phyloP scores from a whole-genome alignment of 331 rosid genomes.

The Arachis monticola region DNA sequence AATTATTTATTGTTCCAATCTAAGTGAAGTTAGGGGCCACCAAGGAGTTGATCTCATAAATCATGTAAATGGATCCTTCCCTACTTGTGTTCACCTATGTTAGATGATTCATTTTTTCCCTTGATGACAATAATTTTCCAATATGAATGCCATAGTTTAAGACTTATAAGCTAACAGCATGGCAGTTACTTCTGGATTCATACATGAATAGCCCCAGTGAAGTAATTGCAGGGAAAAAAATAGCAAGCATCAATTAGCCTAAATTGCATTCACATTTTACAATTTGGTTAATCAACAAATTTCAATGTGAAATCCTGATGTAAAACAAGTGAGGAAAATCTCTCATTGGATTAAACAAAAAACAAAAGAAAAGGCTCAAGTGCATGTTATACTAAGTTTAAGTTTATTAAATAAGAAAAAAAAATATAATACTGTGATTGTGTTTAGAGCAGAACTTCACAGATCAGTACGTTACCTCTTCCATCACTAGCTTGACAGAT shows the following conservation, averaged over 20 bases:
- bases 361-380: neutral
- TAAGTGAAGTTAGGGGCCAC: neutral
- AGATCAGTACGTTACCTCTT: conserved; percentile 59
- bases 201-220: neutral
- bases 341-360: neutral
- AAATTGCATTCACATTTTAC: neutral
- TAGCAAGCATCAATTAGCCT: neutral
- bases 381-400: conserved; percentile 2
- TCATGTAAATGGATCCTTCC: conserved; percentile 1
- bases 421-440: neutral
- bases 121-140: neutral
- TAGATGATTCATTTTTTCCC: neutral
- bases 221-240: neutral
- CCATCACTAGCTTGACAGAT: conserved; percentile 95
- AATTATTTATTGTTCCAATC: conserved; percentile 1
- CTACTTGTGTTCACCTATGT: neutral
- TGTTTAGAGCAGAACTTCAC: conserved; percentile 20
- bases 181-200: neutral
- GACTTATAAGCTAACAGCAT: neutral
- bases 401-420: neutral
- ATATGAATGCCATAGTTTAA: conserved; percentile 1
- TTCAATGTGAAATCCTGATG: neutral
- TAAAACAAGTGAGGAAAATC: neutral
- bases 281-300: neutral
- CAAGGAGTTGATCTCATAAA: conserved; percentile 2